Percentiles rank a stretch among this genome's conserved stretches.
Conservation (phyloP, 768 basidiomycete species). For the Pholiota microspora region DNA sequence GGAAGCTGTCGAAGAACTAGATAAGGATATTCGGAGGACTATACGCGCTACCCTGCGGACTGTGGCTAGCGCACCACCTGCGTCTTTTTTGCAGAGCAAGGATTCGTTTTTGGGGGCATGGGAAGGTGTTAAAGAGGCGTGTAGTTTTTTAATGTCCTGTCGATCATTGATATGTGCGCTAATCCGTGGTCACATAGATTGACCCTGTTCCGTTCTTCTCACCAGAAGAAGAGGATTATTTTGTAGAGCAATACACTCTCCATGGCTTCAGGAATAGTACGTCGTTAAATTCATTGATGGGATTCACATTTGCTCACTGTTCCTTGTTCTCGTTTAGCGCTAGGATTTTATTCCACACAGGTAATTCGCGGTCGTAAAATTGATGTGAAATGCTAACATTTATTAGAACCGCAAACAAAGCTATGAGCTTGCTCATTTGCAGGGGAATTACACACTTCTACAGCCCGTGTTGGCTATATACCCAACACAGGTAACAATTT, state of each 20-base stretch:
- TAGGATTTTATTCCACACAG: constrained; percentile 63
- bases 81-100: constrained; percentile 46
- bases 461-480: constrained; percentile 43
- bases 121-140: constrained; percentile 41
- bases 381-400: background rate
- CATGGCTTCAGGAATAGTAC: constrained; percentile 63
- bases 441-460: constrained; percentile 44
- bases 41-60: constrained; percentile 56
- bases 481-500: constrained; percentile 37
- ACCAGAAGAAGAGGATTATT: constrained; percentile 64
- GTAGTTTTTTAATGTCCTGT: background rate
- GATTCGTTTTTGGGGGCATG: constrained; percentile 55
- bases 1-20: constrained; percentile 50
- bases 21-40: constrained; percentile 52
- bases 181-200: constrained; percentile 36
- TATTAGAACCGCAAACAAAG: constrained; percentile 38
- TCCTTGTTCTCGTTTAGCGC: constrained; percentile 34
- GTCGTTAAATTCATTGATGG: constrained; percentile 18
- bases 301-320: background rate
- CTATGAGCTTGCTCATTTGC: constrained; percentile 38
- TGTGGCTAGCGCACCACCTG: constrained; percentile 54
- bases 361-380: constrained; percentile 26
- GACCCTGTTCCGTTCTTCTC: constrained; percentile 61
- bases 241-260: constrained; percentile 56
- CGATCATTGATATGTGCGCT: background rate